Evolutionary conservation across 805 yeast species (phyloP), one percentile per base, ranked within the genome.

Genomic region (Isabelozyma gotoi): DNA sequence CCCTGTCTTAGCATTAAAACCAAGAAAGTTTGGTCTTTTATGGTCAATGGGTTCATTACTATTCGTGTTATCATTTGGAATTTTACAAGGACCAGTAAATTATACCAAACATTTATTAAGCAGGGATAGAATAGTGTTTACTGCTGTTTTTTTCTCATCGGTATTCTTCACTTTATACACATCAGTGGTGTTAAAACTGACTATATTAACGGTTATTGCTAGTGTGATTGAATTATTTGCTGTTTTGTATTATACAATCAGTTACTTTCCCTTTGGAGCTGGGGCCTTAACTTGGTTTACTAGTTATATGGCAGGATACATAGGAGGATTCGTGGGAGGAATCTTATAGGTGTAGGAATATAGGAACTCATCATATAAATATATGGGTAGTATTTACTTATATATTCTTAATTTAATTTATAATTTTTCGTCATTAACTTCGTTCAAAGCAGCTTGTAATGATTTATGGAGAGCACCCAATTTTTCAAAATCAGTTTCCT

Each of bases 261-360:
- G 96, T 56, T 94, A 94, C 64, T 92, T 94, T 76, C 99, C 99
- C 11, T 86, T 91, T 68, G 99, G 99, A 10, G 87, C 92, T 1
- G 85, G 86, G 47, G 85, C 95, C 2, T 59, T 76, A 53, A 71
- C 77, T 29, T 68, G 76, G 76, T 64, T 78, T 47, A 60, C 76
- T 19, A 70, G 74, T 47, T 67, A 76, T 56, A 59, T 67, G 29
- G 57, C 67, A 17, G 76, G 77, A 4, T 72, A 69, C 52, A 41
- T 72, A 14, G 76, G 76, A 3, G 76, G 77, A 2, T 68, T 78
- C 53, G 61, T 78, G 39, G 81, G 82, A 3, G 71, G 72, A 16
- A 55, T 71, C 18, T 46, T 56, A 38, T 55, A 49, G 45, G 17
- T 35, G 18, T 21, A 24, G 14, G 6, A n/a, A 20, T 20, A 5